Base-by-base conservation (phyloP, 306 rosid species). In the Pueraria montana region DNA sequence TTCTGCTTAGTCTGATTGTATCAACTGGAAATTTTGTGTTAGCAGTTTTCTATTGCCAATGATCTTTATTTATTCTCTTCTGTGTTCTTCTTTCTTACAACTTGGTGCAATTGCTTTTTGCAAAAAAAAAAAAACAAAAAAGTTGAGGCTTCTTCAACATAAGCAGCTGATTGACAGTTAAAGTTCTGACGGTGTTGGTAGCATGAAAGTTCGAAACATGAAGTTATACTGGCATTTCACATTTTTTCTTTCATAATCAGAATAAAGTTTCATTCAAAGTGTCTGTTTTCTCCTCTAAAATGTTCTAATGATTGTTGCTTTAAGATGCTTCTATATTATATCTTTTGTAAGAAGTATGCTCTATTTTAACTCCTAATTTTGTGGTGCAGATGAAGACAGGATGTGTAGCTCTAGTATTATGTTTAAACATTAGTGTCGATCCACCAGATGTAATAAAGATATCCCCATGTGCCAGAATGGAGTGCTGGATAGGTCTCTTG, bases 401-500 rank as follows among this genome's bases (percentile, higher is more conserved):
- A 91, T 96, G 92, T 87, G 99, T 92, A 77, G 98, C 98, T 83
- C 95, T 96, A 85, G 99, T 92, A 68, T 90, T 94, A 82, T 96
- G 98, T 88, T 91, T 96, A 82, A 96, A 96, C 91, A 96, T 96
- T 85, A 90, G 94, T 86, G 98, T 96, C 50, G 98, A 96, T 85
- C 98, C 98, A 27, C 99, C 99, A 16, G 98, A 96, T 90, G 97
- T 96, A 72, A 94, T 96, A 88, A 96, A 96, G 91, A 96, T 96
- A 82, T 90, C 99, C 76, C 98, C 99, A 69, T 94, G 99, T 86
- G 99, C 98, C 87, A 89, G 99, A 90, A 96, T 96, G 98, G 99
- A 96, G 97, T 96, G 97, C 95, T 94, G 98, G 99, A 96, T 94
- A 94, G 99, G 99, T 96, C 87, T 90, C 87, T 87, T 88, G 65